A percentile compares a stretch with the other conserved stretches of the same genome.
Evolutionary conservation across 768 basidiomycete species (phyloP).

Genomic region (Lentinula boryana): DNA sequence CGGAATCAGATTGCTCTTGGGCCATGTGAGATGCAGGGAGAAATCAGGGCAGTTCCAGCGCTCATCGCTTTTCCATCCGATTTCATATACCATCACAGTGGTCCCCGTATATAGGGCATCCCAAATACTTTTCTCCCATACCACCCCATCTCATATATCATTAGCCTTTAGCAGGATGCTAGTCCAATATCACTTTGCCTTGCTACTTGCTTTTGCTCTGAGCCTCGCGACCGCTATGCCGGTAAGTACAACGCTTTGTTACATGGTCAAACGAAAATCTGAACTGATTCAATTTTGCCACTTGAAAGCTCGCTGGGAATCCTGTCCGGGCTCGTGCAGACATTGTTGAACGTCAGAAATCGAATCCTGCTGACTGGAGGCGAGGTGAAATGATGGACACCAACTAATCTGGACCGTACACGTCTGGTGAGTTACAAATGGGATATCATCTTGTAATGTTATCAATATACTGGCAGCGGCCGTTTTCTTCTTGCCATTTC

Average conservation of each 20-base stretch:
- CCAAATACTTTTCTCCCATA: neutral
- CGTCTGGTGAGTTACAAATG: neutral
- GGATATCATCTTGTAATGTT: neutral
- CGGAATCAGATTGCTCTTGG: neutral
- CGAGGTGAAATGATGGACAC: neutral
- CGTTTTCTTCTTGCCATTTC: neutral
- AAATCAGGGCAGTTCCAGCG: neutral
- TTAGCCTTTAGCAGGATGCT: conserved; percentile 19
- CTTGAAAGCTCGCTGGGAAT: neutral
- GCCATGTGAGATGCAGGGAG: neutral
- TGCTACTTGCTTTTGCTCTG: conserved; percentile 27
- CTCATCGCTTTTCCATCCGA: neutral
- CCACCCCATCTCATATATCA: neutral
- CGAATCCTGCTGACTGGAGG: neutral
- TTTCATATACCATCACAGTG: neutral
- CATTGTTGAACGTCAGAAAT: neutral
- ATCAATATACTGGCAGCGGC: neutral
- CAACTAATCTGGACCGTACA: neutral
- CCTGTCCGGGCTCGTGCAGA: neutral
- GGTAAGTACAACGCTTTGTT: conserved; percentile 18
- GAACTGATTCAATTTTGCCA: neutral
- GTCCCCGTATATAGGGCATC: neutral
- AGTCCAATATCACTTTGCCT: conserved; percentile 25
- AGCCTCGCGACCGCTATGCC: conserved; percentile 30
- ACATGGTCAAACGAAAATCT: neutral